These are phyloP conservation scores for Pichia eremophila DNA, from an alignment of 805 yeast species.

Conservation along the genomic window DNA sequence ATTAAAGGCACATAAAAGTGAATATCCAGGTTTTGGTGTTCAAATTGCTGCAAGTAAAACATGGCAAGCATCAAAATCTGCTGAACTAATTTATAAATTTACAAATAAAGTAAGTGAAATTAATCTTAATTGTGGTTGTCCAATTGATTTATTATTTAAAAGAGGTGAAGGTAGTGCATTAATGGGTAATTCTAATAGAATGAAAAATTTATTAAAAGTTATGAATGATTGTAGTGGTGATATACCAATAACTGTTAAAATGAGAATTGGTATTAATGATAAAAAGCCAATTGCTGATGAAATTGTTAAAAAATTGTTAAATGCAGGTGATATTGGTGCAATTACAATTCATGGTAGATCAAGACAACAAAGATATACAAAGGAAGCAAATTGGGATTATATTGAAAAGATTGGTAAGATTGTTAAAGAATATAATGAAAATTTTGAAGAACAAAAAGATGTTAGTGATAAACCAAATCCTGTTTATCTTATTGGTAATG, in stretches of 20 bases:
- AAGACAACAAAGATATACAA: constrained; percentile 89
- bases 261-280: constrained; percentile 86
- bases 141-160: constrained; percentile 86
- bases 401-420: constrained; percentile 62
- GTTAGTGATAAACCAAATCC: constrained; percentile 41
- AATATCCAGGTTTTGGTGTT: constrained; percentile 83
- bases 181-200: constrained; percentile 77
- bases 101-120: constrained; percentile 56
- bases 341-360: constrained; percentile 94
- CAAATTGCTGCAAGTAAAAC: constrained; percentile 88
- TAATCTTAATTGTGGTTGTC: constrained; percentile 94
- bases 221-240: constrained; percentile 89
- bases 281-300: constrained; percentile 79
- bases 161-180: constrained; percentile 95
- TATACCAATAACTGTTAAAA: constrained; percentile 82
- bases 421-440: constrained; percentile 50
- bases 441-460: constrained; percentile 52
- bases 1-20: constrained; percentile 77
- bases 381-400: constrained; percentile 89
- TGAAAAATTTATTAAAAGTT: constrained; percentile 69
- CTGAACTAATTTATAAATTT: constrained; percentile 61
- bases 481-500: constrained; percentile 87
- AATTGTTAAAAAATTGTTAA: constrained; percentile 58
- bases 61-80: constrained; percentile 89
- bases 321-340: constrained; percentile 66